A percentile compares a stretch with the other conserved stretches of the same genome.
These are phyloP conservation scores for Lodderomyces beijingensis DNA, from an alignment of 1,139 yeast species.

Conservation along the genomic window DNA sequence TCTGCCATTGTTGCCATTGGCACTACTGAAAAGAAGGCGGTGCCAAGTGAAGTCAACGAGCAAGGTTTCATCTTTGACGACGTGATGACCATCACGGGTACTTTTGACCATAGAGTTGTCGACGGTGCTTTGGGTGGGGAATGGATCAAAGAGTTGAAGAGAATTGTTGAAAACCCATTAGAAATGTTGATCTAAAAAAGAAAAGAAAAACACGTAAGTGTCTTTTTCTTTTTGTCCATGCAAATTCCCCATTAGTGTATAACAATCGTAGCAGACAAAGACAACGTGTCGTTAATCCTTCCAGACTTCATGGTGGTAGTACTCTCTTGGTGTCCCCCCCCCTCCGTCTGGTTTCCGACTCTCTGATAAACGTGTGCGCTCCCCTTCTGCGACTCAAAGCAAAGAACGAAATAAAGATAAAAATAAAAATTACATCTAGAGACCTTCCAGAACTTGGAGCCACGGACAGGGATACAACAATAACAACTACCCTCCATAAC, in stretches of 20 bases:
- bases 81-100: slow-evolving; percentile 87
- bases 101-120: slow-evolving; percentile 94
- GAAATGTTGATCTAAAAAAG: slow-evolving; percentile 87
- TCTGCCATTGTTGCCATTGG: slow-evolving; percentile 91
- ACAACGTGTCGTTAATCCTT: too few relatives aligned
- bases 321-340: too few relatives aligned
- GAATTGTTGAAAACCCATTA: slow-evolving; percentile 90
- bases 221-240: too few relatives aligned
- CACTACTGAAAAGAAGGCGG: slow-evolving; percentile 87
- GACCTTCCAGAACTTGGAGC: not conserved
- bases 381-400: too few relatives aligned
- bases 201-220: too few relatives aligned
- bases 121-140: slow-evolving; percentile 99
- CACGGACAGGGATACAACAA: not conserved
- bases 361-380: too few relatives aligned
- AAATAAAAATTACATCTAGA: too few relatives aligned
- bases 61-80: slow-evolving; percentile 91
- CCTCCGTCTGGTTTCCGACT: too few relatives aligned
- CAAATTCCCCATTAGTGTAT: too few relatives aligned
- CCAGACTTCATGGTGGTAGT: too few relatives aligned
- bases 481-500: not conserved
- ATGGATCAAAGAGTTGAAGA: slow-evolving; percentile 89
- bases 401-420: too few relatives aligned
- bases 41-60: slow-evolving; percentile 87
- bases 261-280: too few relatives aligned